Conservation (phyloP, 306 rosid species). For the Medicago arabica region DNA sequence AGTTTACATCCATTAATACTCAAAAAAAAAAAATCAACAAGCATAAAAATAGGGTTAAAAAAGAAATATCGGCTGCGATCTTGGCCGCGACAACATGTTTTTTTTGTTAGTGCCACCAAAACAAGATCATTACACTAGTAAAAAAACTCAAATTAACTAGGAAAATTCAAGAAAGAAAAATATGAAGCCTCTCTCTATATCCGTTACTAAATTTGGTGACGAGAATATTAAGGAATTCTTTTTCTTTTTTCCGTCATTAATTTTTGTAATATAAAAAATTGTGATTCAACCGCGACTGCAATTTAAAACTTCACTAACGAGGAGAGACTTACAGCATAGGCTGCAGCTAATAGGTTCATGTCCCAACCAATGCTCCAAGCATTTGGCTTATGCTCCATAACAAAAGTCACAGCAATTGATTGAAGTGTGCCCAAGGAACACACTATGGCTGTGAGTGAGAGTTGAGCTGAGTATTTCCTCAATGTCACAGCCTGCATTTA, state of each 20-base stretch:
- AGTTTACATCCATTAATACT: conserved; percentile 6
- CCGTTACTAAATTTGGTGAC: no score
- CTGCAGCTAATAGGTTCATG: conserved; percentile 87
- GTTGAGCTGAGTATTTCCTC: conserved; percentile 76
- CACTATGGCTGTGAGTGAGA: conserved; percentile 84
- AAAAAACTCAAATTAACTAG: no score
- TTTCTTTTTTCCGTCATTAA: neutral
- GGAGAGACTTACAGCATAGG: conserved; percentile 71
- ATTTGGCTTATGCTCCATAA: conserved; percentile 67
- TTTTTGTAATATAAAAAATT: neutral
- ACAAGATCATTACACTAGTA: neutral
- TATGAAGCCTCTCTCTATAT: no score
- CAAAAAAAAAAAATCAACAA: neutral
- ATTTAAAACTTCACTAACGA: neutral
- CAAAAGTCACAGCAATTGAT: conserved; percentile 72
- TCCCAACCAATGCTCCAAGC: conserved; percentile 96
- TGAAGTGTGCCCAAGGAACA: conserved; percentile 84
- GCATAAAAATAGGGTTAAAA: neutral
- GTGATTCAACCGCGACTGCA: neutral
- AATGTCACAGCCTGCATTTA: conserved; percentile 67
- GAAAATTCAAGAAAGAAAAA: neutral
- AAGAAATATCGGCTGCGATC: neutral
- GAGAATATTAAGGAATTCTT: no score
- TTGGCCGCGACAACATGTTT: neutral
- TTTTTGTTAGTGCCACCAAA: neutral